Evolutionary conservation across 768 basidiomycete genomes (phyloP).

Genomic region (Tremella fuciformis): DNA sequence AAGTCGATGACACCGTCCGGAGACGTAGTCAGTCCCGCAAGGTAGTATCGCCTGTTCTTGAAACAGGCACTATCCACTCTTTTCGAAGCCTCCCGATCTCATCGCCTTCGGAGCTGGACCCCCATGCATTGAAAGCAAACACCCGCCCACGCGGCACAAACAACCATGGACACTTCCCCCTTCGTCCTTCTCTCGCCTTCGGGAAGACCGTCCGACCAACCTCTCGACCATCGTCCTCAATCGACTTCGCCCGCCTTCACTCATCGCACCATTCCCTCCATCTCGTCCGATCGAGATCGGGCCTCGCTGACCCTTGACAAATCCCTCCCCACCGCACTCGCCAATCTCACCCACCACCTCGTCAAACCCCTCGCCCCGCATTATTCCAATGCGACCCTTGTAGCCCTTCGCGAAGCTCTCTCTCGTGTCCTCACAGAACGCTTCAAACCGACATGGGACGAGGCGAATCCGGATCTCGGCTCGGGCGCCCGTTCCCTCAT

Average conservation of each 20-base stretch:
- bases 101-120: too few relatives aligned
- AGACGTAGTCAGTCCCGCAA: too few relatives aligned
- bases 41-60: too few relatives aligned
- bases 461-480: slow-evolving; percentile 34
- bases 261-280: slow-evolving; percentile 2
- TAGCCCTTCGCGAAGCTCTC: slow-evolving; percentile 28
- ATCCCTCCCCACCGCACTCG: slow-evolving; percentile 35
- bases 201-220: too few relatives aligned
- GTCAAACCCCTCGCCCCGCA: slow-evolving; percentile 30
- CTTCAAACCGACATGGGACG: slow-evolving; percentile 45
- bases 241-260: neutral
- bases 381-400: slow-evolving; percentile 32
- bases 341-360: slow-evolving; percentile 37
- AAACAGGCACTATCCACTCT: too few relatives aligned
- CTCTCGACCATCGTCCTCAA: too few relatives aligned
- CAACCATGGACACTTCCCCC: too few relatives aligned
- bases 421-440: slow-evolving; percentile 17
- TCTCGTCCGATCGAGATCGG: neutral
- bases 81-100: too few relatives aligned
- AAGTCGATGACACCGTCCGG: too few relatives aligned
- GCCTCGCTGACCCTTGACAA: slow-evolving; percentile 21
- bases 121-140: too few relatives aligned
- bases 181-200: too few relatives aligned
- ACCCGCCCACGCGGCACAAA: too few relatives aligned
- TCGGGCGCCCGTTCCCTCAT: slow-evolving; percentile 50